phyloP scores from a whole-genome alignment of 163 green algal species.

The Chloroidium sp. region DNA sequence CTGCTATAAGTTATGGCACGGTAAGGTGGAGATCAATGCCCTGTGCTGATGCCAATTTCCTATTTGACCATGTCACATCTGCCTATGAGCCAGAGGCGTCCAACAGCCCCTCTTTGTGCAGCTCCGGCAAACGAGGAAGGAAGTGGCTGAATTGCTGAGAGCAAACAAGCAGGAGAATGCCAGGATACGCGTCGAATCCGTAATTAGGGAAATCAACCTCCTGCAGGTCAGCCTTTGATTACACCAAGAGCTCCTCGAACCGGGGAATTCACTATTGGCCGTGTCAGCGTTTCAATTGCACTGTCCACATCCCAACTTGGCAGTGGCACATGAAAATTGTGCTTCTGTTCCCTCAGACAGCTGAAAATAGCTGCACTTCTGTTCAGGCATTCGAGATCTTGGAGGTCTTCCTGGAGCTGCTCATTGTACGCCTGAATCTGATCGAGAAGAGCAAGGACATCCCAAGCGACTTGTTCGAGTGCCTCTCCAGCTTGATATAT shows the following conservation, averaged over 20 bases:
- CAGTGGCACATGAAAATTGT: no score
- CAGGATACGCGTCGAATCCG: slow-evolving; percentile 69
- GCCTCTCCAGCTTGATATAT: slow-evolving; percentile 57
- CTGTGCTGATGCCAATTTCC: not conserved
- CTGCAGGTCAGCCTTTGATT: slow-evolving; percentile 14
- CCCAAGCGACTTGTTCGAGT: slow-evolving; percentile 66
- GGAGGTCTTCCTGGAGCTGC: slow-evolving; percentile 79
- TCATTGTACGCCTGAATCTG: slow-evolving; percentile 57
- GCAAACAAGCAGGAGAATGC: slow-evolving; percentile 65
- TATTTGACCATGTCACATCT: not conserved
- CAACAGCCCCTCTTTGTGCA: slow-evolving; percentile 12
- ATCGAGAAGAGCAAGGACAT: slow-evolving; percentile 61
- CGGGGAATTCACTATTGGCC: no score
- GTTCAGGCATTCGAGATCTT: slow-evolving; percentile 61
- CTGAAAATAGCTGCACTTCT: not conserved
- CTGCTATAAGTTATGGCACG: no score
- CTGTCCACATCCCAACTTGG: no score
- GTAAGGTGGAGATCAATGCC: not conserved
- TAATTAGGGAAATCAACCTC: slow-evolving; percentile 55
- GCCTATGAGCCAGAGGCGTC: not conserved
- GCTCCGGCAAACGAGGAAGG: slow-evolving; percentile 46
- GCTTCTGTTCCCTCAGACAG: no score
- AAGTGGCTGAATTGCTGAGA: slow-evolving; percentile 65
- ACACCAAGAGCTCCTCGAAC: no score
- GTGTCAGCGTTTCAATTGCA: no score